These are phyloP conservation scores for Lophiotrema nucula DNA, from an alignment of 495 filamentous ascomycete species.

Conservation along the genomic window DNA sequence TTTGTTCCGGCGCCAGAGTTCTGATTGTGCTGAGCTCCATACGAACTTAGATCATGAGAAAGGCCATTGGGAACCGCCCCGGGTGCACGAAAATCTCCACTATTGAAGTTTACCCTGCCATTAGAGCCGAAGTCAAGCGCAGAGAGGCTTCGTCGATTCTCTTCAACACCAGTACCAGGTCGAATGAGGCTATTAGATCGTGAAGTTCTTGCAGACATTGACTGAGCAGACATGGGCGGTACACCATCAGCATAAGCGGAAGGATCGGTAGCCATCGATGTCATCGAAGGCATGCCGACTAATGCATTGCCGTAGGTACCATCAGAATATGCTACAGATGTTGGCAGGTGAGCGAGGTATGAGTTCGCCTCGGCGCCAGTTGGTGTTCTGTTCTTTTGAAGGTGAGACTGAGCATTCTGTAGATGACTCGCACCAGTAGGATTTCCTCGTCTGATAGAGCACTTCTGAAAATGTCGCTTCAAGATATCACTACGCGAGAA, in stretches of 20 bases:
- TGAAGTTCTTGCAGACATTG: conserved; percentile 33
- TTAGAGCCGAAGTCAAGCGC: conserved; percentile 21
- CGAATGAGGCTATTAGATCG: conserved; percentile 35
- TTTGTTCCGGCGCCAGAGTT: background rate
- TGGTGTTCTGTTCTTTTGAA: conserved; percentile 58
- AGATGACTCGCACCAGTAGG: conserved; percentile 89
- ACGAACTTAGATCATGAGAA: conserved; percentile 21
- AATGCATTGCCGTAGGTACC: conserved; percentile 22
- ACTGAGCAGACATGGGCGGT: conserved; percentile 7
- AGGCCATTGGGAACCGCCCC: conserved; percentile 15
- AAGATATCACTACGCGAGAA: conserved; percentile 97
- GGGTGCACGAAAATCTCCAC: conserved; percentile 16
- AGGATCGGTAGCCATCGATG: conserved; percentile 17
- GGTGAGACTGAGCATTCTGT: conserved; percentile 82
- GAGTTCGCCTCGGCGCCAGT: conserved; percentile 19
- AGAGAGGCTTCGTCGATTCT: conserved; percentile 33
- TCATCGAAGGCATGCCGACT: conserved; percentile 17
- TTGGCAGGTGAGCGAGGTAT: conserved; percentile 24
- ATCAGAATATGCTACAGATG: conserved; percentile 24
- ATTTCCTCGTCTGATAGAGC: conserved; percentile 90
- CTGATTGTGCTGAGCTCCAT: conserved; percentile 18
- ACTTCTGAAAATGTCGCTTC: conserved; percentile 98
- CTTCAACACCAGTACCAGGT: conserved; percentile 24
- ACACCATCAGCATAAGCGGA: conserved; percentile 23
- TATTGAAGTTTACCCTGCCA: conserved; percentile 20